Base-by-base conservation (phyloP, 805 yeast genomes). In the Lachancea meyersii region DNA sequence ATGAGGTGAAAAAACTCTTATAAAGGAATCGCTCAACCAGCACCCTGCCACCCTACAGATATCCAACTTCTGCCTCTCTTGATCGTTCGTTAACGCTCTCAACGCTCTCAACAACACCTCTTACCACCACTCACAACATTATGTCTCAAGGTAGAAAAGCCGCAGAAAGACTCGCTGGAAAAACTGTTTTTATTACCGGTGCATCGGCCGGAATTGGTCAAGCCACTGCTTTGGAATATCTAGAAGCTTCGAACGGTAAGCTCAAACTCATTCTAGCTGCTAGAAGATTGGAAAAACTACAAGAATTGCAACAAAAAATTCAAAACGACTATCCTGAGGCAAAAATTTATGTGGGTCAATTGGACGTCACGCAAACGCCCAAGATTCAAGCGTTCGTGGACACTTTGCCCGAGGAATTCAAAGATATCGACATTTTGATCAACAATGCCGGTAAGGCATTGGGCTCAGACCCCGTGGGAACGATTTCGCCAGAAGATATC, bases 181-280 rank as follows among this genome's bases (percentile, higher is more conserved):
- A 91, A 60, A 78, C 80, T 16, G 73, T 86, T 24, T 74, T 91
- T 32, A 82, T 91, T 55, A 86, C 97, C n/a, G 97, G 97, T 48
- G 97, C 97, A 6, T 86, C 96, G 20, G 80, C 96, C 13, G 97
- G 97, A 43, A 91, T 91, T 55, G 98, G 97, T 10, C 79, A 78
- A 51, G 93, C 95, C 41, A 88, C 96, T 9, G 97, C 97, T 13
- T 64, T 73, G 36, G 95, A 89, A 60, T 79, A 86, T 51, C 93
- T 96, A 33, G 79, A 58, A 18, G 86, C 87, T 13, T 71, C 91
- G 18, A 69, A 76, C 37, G 95, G 95, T 24, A 61, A 80, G 10
- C 60, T 83, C 52, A 80, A 82, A 55, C 72, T 87, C 53, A 71
- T 87, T 48, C 70, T 87, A 19, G 73, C 88, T 3, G 95, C 96